Evolutionary conservation across 129 eudicot species (phyloP), one percentile per base, ranked within the genome.

Genomic region (Smallanthus sonchifolius): DNA sequence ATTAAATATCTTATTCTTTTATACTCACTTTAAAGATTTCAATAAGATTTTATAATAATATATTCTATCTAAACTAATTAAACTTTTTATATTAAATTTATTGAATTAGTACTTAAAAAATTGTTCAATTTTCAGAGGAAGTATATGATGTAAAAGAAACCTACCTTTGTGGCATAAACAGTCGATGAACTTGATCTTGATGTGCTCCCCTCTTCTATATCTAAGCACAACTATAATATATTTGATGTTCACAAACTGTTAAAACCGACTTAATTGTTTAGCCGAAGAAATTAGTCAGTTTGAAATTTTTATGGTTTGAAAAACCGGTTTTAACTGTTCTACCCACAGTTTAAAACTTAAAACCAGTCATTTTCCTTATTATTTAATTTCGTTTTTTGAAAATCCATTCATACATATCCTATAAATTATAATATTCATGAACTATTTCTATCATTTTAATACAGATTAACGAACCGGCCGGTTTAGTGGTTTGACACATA

Each of bases 151-250:
- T 10, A 4, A 37, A 45, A 76, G 9, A 11, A 4, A 75, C 34
- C 3, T 19, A 79, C 82, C 82, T 65, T 71, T 63, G 49, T 51
- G 37, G 77, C 79, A 38, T 72, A 81, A 68, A 72, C 72, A 11
- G 86, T 83, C 6, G 92, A 75, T 19, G 91, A 87, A 79, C 91
- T 87, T 17, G 96, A 90, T 80, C 81, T 83, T 32, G 93, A 90
- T 45, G 87, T 83, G 78, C 87, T 85, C 59, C 77, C 77, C 54
- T 85, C 91, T 38, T 81, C 89, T 76, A 87, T 85, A 4, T 81
- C 91, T 45, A 83, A 2, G 80, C 87, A 77, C 71, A 90, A 51
- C 96, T 90, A 77, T 63, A 57, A 77, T 34, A 37, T 1, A 24
- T 32, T 6, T 7, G 13, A 5, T 43, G 56, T 14, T 20, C 6